Conservation (phyloP, 768 basidiomycete species). For the Leucocoprinus sp. region DNA sequence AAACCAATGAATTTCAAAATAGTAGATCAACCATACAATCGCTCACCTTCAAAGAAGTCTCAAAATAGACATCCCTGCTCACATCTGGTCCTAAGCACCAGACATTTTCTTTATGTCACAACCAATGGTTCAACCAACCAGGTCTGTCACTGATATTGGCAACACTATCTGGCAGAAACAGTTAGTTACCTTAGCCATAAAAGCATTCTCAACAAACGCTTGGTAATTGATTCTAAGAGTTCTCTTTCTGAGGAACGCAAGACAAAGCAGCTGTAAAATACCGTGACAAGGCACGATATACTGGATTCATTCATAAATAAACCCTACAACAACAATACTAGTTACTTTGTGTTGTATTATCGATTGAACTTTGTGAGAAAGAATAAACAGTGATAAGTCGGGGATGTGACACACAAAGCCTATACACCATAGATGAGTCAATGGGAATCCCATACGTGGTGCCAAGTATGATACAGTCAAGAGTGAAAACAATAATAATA, state of each 20-base stretch:
- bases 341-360: conserved; percentile 4
- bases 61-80: conserved; percentile 28
- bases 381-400: neutral
- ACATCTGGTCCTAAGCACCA: too few relatives aligned
- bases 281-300: conserved; percentile 9
- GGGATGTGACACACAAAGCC: conserved; percentile 5
- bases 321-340: conserved; percentile 8
- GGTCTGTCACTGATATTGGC: too few relatives aligned
- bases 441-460: neutral
- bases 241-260: too few relatives aligned
- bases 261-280: conserved; percentile 3
- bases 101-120: too few relatives aligned
- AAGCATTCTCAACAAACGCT: too few relatives aligned
- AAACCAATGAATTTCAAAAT: conserved; percentile 10
- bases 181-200: too few relatives aligned
- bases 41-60: conserved; percentile 40
- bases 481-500: conserved; percentile 4
- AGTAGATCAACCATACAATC: neutral
- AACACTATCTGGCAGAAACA: too few relatives aligned
- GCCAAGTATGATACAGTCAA: conserved; percentile 9
- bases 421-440: neutral
- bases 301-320: conserved; percentile 4
- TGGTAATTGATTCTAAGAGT: too few relatives aligned
- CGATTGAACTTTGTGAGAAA: conserved; percentile 4
- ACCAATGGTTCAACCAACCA: too few relatives aligned